Evolutionary conservation across 2,329 filamentous ascomycete genomes (phyloP), one percentile per base, ranked within the genome.

Genomic region (Byssoonygena ceratinophila): DNA sequence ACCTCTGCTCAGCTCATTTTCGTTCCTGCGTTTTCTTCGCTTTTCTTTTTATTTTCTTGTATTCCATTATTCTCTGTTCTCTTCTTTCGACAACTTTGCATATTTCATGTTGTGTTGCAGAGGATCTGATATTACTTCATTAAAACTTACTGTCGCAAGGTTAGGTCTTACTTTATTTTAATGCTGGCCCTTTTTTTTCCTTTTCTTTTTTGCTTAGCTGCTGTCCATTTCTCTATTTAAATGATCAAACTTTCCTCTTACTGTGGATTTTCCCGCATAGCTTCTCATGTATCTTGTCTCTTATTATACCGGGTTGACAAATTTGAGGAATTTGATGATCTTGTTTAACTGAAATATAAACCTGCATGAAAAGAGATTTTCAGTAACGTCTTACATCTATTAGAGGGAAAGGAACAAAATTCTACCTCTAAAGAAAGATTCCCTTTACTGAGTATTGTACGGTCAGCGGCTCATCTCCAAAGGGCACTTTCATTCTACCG

Each of bases 31-130:
- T 31, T 50, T 5, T 27, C 25, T 23, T 49, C n/a, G n/a, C 9
- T 40, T 12, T 43, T 4, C 22, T 44, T 34, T 43, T 39, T 51
- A 52, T 46, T 58, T 39, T 39, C 53, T 51, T 51, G 46, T 47
- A n/a, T n/a, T n/a, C n/a, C n/a, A n/a, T n/a, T n/a, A n/a, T n/a
- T n/a, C n/a, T n/a, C n/a, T n/a, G n/a, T 57, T 54, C 46, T 54
- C 45, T 52, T 50, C 49, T 51, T 45, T 48, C 46, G 40, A 46
- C 25, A 44, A 51, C 29, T 29, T 31, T 50, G 47, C 37, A 48
- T 39, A 48, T 16, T 37, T 32, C 46, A 48, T 48, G 27, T 27
- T 39, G 32, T 39, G 18, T 48, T 7, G 11, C 29, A 37, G 46
- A 48, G 46, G 37, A 48, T 39, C 18, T 18, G 22, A 34, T 46